Evolutionary conservation across 1,139 yeast genomes (phyloP), one percentile per base, ranked within the genome.

Genomic region (Ashbya aceris): DNA sequence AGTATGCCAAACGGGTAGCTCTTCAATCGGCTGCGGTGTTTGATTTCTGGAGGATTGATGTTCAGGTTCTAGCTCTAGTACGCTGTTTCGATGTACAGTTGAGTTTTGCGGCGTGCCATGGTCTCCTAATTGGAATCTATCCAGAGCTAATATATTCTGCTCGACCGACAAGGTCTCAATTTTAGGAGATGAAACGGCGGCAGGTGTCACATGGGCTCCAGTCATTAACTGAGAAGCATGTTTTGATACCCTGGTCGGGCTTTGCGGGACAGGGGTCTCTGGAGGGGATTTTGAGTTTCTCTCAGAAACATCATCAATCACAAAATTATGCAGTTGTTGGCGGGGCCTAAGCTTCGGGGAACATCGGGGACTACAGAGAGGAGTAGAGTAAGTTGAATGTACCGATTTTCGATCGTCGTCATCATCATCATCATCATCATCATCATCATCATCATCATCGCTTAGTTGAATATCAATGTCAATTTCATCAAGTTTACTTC

Each of bases 401-500:
- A 1, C 57, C 3, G 23, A 17, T 4, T 17, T 17, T 17, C 6
- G 23, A 3, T 17, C 49, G 4, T 40, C 48, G 45, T 4, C n/a
- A 13, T 30, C 34, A n/a, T 27, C 38, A 20, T 39, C 39, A 8
- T 41, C 39, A 33, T 46, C 49, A 7, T 40, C 48, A 45, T 4
- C n/a, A 13, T 30, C 34, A n/a, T 27, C 38, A 20, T 39, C 39
- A 8, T 41, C 39, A 33, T 46, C 49, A 7, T 40, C 48, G 27
- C 45, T 47, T 12, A 46, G 33, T 8, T 39, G 36, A 9, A 42
- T 36, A 27, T 44, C 30, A 31, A 42, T 40, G 40, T 47, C 49
- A 53, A 53, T 11, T 64, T 52, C 9, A 65, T 49, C 30, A 10
- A 46, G 32, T 9, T 27, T 23, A 14, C 29, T 34, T n/a, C 12